Evolutionary conservation across 768 basidiomycete species (phyloP).

Genomic region (Naematelia encephala): DNA sequence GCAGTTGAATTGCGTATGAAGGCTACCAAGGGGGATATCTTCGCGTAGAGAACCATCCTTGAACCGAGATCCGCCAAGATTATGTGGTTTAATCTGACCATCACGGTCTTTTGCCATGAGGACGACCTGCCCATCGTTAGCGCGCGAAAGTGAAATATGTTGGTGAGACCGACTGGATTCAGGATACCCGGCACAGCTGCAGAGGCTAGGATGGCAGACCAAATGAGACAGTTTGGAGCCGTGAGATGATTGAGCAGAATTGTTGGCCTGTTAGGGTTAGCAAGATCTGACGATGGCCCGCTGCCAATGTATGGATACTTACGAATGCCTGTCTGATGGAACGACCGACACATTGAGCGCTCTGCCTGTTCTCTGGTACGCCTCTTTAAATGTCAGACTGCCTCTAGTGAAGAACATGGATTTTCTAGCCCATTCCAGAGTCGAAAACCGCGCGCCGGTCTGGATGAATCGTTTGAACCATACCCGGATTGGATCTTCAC

Average conservation of each 20-base stretch:
- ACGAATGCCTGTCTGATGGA: constrained; percentile 84
- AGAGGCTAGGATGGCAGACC: constrained; percentile 64
- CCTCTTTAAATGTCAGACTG: constrained; percentile 91
- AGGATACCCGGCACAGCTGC: constrained; percentile 94
- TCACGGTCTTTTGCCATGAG: constrained; percentile 85
- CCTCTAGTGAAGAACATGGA: constrained; percentile 86
- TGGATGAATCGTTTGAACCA: constrained; percentile 62
- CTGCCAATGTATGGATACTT: constrained; percentile 40
- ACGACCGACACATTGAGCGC: constrained; percentile 92
- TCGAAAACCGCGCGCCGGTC: constrained; percentile 94
- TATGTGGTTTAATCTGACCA: constrained; percentile 82
- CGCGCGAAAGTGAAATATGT: background rate
- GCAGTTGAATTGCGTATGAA: constrained; percentile 59
- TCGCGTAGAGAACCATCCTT: constrained; percentile 90
- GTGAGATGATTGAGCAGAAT: constrained; percentile 90
- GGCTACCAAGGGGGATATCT: constrained; percentile 85
- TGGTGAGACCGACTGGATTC: constrained; percentile 62
- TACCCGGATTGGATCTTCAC: constrained; percentile 56
- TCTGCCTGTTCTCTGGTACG: constrained; percentile 85
- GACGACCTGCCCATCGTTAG: constrained; percentile 56
- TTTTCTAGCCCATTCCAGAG: constrained; percentile 85
- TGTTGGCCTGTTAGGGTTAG: constrained; percentile 64
- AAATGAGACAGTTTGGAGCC: constrained; percentile 72
- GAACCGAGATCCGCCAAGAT: constrained; percentile 81
- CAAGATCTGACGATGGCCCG: background rate